Conservation (phyloP, 169 alveolate genomes). For the Condylostoma magnum region DNA sequence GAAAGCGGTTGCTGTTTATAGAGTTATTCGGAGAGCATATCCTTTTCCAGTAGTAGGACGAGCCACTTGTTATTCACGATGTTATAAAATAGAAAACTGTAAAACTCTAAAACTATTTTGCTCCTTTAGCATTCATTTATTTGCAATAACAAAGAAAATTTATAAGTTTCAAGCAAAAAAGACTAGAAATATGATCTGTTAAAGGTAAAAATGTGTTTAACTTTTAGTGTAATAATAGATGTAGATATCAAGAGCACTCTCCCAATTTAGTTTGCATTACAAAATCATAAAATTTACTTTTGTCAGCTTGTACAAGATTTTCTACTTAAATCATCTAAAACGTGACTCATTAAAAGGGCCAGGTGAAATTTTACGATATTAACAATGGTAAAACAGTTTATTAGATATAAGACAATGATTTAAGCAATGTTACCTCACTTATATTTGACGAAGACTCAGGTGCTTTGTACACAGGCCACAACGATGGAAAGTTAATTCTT, state of each 20-base stretch:
- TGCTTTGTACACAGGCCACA: slow-evolving; percentile 15
- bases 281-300: too few species aligned
- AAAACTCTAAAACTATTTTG: background rate
- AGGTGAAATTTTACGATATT: too few species aligned
- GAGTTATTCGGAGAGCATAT: slow-evolving; percentile 15
- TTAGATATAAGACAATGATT: background rate
- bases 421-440: slow-evolving; percentile 1
- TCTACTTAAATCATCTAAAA: too few species aligned
- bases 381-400: too few species aligned
- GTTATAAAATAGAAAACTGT: background rate
- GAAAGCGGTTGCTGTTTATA: background rate
- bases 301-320: too few species aligned
- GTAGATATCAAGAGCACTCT: too few species aligned
- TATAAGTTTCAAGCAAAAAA: background rate
- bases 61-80: slow-evolving; percentile 13
- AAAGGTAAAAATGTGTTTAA: too few species aligned
- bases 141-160: background rate
- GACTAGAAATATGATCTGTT: slow-evolving; percentile 1
- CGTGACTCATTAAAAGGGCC: too few species aligned
- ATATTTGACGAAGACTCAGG: slow-evolving; percentile 19
- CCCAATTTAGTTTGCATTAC: too few species aligned
- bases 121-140: slow-evolving; percentile 16
- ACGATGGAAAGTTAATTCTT: background rate
- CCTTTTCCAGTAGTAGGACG: slow-evolving; percentile 9
- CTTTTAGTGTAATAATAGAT: too few species aligned